A percentile compares a stretch with the other conserved stretches of the same genome.
Evolutionary conservation across 257 asterid genomes (phyloP).

Genomic region (Forsythia suspensa): DNA sequence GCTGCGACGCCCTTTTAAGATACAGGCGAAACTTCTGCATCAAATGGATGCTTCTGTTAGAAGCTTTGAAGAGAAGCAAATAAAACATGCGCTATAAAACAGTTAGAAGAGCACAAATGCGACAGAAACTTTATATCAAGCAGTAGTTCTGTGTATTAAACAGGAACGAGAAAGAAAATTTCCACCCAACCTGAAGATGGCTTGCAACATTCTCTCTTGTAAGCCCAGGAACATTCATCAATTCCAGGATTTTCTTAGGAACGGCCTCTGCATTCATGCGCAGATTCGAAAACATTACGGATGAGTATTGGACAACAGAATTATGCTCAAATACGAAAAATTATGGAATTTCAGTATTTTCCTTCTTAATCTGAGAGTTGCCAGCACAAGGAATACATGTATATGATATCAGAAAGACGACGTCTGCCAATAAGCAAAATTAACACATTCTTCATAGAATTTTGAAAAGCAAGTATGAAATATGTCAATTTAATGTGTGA

Average conservation of each 20-base stretch:
- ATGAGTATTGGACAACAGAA: slow-evolving; percentile 5
- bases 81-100: neutral
- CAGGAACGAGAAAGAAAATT: neutral
- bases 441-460: neutral
- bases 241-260: slow-evolving; percentile 85
- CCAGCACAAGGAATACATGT: neutral
- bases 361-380: too few relatives aligned
- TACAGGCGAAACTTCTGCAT: slow-evolving; percentile 88
- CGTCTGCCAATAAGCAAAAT: neutral
- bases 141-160: neutral
- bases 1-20: slow-evolving; percentile 72
- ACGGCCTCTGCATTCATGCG: slow-evolving; percentile 72
- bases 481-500: neutral
- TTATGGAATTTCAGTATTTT: too few relatives aligned
- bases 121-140: neutral
- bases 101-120: neutral
- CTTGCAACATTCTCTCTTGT: slow-evolving; percentile 97
- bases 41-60: neutral
- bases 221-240: slow-evolving; percentile 95
- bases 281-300: neutral
- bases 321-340: too few relatives aligned
- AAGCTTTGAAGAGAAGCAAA: neutral
- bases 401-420: neutral
- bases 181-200: slow-evolving; percentile 81
- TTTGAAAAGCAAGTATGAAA: too few relatives aligned